These are phyloP conservation scores for Diutina catenulata DNA, from an alignment of 1,139 yeast genomes.

Conservation along the genomic window DNA sequence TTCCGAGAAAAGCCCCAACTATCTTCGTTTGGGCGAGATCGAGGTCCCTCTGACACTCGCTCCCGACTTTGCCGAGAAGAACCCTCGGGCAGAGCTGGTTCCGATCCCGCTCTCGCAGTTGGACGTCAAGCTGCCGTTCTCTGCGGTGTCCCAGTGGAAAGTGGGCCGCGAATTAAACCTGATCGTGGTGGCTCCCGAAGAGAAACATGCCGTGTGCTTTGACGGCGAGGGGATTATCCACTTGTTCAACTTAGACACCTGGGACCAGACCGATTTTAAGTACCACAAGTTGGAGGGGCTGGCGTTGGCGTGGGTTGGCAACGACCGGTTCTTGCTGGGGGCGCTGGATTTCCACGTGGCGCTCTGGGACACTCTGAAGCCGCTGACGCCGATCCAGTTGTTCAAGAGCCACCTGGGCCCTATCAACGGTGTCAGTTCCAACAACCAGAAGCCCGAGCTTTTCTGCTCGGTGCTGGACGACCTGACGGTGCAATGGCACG, in stretches of 20 bases:
- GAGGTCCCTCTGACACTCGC: conserved; percentile 41
- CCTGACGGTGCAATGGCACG: conserved; percentile 53
- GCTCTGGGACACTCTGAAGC: conserved; percentile 48
- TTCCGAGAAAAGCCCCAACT: conserved; percentile 26
- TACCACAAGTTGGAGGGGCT: conserved; percentile 60
- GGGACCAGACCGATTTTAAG: conserved; percentile 26
- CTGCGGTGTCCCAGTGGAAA: conserved; percentile 31
- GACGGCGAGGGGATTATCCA: conserved; percentile 39
- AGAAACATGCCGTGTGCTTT: conserved; percentile 33
- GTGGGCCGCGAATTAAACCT: conserved; percentile 46
- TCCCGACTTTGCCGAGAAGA: conserved; percentile 17
- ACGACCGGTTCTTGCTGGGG: conserved; percentile 46
- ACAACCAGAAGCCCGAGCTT: conserved; percentile 27
- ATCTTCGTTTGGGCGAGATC: conserved; percentile 34
- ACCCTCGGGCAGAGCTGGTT: conserved; percentile 3
- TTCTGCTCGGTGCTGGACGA: conserved; percentile 74
- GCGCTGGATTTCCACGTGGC: conserved; percentile 59
- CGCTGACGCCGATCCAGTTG: conserved; percentile 30
- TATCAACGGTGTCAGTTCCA: conserved; percentile 50
- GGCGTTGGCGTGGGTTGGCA: conserved; percentile 54
- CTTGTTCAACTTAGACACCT: conserved; percentile 22
- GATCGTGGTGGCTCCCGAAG: conserved; percentile 25
- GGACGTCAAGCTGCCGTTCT: conserved; percentile 14
- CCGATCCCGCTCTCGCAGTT: conserved; percentile 7
- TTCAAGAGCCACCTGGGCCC: conserved; percentile 38